Evolutionary conservation across 176 grass and related monocot genomes (phyloP).

Genomic region (Oryza australiensis): DNA sequence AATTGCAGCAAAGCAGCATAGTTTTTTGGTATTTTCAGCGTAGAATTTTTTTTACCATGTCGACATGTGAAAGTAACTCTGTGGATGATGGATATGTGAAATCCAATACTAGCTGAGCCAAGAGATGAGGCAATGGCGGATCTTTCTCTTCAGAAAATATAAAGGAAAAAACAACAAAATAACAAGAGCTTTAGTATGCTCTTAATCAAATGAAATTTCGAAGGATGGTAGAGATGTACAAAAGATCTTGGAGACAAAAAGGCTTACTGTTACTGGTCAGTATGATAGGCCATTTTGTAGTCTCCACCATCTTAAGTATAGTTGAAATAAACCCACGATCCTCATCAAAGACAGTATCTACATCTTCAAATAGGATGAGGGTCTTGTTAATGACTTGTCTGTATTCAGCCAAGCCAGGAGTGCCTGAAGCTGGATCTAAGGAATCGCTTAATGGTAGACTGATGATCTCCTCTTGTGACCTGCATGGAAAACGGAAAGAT

Average conservation of each 20-base stretch:
- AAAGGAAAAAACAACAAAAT: slow-evolving; percentile 27
- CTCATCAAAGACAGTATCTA: slow-evolving; percentile 93
- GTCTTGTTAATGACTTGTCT: slow-evolving; percentile 71
- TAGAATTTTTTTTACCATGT: slow-evolving; percentile 55
- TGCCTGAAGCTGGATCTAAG: slow-evolving; percentile 38
- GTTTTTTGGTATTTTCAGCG: not conserved
- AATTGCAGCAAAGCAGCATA: slow-evolving; percentile 19
- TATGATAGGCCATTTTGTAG: slow-evolving; percentile 92
- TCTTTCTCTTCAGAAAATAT: slow-evolving; percentile 63
- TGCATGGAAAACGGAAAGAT: slow-evolving; percentile 36
- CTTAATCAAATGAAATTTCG: slow-evolving; percentile 23
- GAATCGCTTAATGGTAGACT: slow-evolving; percentile 33
- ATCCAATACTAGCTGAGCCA: slow-evolving; percentile 72
- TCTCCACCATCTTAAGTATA: slow-evolving; percentile 74
- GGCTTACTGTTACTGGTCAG: slow-evolving; percentile 96
- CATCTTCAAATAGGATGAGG: slow-evolving; percentile 90
- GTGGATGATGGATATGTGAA: slow-evolving; percentile 71
- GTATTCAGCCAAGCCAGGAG: slow-evolving; percentile 42
- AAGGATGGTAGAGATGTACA: not conserved
- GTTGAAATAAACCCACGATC: slow-evolving; percentile 88
- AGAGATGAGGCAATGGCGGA: slow-evolving; percentile 67
- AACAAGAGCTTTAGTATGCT: slow-evolving; percentile 25
- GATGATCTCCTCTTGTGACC: slow-evolving; percentile 63
- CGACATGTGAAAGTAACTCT: slow-evolving; percentile 74
- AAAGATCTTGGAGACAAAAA: slow-evolving; percentile 11